Percentiles rank a stretch among this genome's conserved stretches.
These are phyloP conservation scores for Evernia prunastri DNA, from an alignment of 495 filamentous ascomycete species.

Conservation along the genomic window DNA sequence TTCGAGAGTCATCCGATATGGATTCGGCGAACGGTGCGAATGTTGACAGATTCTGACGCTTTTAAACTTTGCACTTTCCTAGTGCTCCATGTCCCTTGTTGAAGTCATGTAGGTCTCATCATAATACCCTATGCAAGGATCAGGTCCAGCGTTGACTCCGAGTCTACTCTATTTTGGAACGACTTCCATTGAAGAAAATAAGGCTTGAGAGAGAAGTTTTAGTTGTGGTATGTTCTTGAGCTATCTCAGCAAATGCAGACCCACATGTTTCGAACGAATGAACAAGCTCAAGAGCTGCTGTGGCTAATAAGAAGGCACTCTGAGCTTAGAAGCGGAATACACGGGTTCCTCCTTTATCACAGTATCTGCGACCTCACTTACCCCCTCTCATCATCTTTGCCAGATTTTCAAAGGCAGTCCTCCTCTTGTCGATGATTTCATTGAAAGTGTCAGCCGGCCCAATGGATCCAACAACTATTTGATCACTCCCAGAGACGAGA, in stretches of 20 bases:
- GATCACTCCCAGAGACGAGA: constrained; percentile 43
- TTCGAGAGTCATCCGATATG: too few relatives aligned
- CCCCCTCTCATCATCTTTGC: constrained; percentile 30
- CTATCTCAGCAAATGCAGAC: not conserved
- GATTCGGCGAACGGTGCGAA: too few relatives aligned
- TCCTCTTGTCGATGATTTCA: constrained; percentile 34
- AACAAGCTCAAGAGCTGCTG: not conserved
- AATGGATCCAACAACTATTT: constrained; percentile 33
- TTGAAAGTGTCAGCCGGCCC: constrained; percentile 30
- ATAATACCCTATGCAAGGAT: too few relatives aligned
- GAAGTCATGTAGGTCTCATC: too few relatives aligned
- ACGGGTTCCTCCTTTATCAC: not conserved
- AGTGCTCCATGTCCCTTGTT: too few relatives aligned
- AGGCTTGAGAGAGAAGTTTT: not conserved
- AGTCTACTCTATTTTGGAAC: not conserved
- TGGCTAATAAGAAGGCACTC: not conserved
- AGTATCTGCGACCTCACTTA: not conserved
- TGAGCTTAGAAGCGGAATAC: not conserved
- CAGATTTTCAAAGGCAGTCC: constrained; percentile 31
- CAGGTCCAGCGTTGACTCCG: too few relatives aligned
- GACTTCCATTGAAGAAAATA: not conserved
- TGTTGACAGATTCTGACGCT: too few relatives aligned
- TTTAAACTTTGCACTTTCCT: too few relatives aligned
- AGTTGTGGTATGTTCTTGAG: not conserved
- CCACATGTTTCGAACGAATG: not conserved